phyloP scores from a whole-genome alignment of 768 basidiomycete genomes.

The Leucocoprinus sp. region DNA sequence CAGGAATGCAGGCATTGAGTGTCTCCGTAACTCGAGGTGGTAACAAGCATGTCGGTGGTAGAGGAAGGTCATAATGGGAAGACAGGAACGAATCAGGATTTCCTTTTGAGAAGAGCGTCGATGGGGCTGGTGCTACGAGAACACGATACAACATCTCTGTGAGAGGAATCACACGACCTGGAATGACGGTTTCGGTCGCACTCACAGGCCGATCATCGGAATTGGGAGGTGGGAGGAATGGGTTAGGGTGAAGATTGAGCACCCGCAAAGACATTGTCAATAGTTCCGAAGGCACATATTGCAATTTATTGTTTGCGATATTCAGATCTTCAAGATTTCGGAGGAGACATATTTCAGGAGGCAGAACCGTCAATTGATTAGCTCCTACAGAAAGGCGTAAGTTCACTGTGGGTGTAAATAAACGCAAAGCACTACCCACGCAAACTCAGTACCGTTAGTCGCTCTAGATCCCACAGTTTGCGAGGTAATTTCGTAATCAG shows the following conservation, averaged over 20 bases:
- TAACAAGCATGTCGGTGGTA: constrained; percentile 20
- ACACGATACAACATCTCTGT: constrained; percentile 27
- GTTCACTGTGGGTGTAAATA: neutral
- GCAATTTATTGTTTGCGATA: constrained; percentile 48
- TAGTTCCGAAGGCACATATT: constrained; percentile 60
- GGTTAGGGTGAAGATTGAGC: constrained; percentile 50
- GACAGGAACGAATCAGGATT: constrained; percentile 10
- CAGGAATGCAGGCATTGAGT: constrained; percentile 31
- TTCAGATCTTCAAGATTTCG: constrained; percentile 51
- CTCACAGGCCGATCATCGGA: constrained; percentile 19
- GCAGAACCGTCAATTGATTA: constrained; percentile 48
- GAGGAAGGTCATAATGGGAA: constrained; percentile 27
- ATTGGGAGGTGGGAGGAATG: constrained; percentile 32
- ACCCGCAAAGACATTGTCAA: constrained; percentile 39
- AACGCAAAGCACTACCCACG: constrained; percentile 33
- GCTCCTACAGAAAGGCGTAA: constrained; percentile 34
- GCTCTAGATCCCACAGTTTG: constrained; percentile 47
- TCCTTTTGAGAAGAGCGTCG: constrained; percentile 11
- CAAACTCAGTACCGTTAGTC: constrained; percentile 54
- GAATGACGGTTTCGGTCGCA: constrained; percentile 14
- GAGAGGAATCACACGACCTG: constrained; percentile 21
- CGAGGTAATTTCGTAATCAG: constrained; percentile 43
- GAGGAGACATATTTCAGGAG: constrained; percentile 54
- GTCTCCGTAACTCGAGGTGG: constrained; percentile 23
- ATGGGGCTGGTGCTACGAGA: constrained; percentile 22